Percentiles rank a stretch among this genome's conserved stretches.
Conservation (phyloP, 768 basidiomycete genomes). For the Panus rudis region DNA sequence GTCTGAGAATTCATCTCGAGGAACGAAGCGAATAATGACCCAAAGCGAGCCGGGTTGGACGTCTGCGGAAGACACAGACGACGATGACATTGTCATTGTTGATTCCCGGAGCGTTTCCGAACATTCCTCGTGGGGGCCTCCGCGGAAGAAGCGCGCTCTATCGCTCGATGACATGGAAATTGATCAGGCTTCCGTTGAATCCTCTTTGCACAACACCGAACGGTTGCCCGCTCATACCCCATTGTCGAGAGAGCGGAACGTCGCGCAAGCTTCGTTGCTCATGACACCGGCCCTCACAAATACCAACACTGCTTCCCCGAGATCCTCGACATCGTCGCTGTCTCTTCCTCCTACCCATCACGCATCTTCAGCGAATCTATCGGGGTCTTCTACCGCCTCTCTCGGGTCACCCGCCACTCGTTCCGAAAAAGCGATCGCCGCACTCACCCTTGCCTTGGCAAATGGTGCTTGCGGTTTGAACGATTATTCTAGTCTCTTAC, state of each 20-base stretch:
- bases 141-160: slow-evolving; percentile 34
- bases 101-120: slow-evolving; percentile 28
- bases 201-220: slow-evolving; percentile 2
- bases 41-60: not conserved
- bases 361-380: slow-evolving; percentile 1
- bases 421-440: slow-evolving; percentile 54
- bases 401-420: slow-evolving; percentile 32
- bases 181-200: slow-evolving; percentile 21
- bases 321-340: slow-evolving; percentile 35
- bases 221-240: no score
- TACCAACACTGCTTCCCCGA: slow-evolving; percentile 29
- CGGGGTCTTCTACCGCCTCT: not conserved
- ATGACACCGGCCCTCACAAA: slow-evolving; percentile 30
- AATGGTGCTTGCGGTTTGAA: slow-evolving; percentile 55
- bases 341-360: slow-evolving; percentile 12
- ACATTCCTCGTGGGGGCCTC: slow-evolving; percentile 7
- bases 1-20: not conserved
- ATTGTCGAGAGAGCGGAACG: slow-evolving; percentile 19
- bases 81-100: slow-evolving; percentile 55
- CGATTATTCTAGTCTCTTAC: slow-evolving; percentile 49
- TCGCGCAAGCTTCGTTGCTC: slow-evolving; percentile 28
- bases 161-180: slow-evolving; percentile 40
- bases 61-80: slow-evolving; percentile 25
- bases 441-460: slow-evolving; percentile 52
- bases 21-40: not conserved